These are phyloP conservation scores for Willaertia magna DNA, from an alignment of 208 protist genomes.

Conservation along the genomic window DNA sequence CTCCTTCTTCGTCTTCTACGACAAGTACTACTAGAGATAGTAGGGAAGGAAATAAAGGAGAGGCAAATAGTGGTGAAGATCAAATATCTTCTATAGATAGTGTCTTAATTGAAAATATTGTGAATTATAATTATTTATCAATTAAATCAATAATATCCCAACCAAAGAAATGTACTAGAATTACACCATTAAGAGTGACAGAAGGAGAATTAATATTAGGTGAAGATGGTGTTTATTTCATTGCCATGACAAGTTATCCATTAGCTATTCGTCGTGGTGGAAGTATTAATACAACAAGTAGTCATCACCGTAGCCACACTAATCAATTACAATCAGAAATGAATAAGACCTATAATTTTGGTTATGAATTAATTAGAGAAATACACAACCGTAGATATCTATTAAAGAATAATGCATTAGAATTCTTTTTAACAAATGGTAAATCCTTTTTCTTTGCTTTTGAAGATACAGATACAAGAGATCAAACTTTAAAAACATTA, in stretches of 20 bases:
- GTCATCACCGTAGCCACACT: too few species aligned
- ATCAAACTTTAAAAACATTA: not conserved
- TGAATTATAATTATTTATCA: not conserved
- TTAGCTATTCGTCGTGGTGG: too few species aligned
- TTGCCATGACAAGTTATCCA: not conserved
- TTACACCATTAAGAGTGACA: not conserved
- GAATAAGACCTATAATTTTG: not conserved
- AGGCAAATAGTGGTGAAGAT: not conserved
- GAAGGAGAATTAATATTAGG: not conserved
- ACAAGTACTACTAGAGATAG: not conserved
- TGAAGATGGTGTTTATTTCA: not conserved
- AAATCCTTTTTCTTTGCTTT: slow-evolving; percentile 34
- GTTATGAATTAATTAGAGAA: slow-evolving; percentile 15
- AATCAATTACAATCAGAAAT: not conserved
- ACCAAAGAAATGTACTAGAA: not conserved
- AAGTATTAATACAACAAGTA: not conserved
- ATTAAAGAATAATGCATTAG: slow-evolving; percentile 31
- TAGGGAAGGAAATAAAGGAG: not conserved
- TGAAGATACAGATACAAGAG: slow-evolving; percentile 18
- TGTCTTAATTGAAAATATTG: too few species aligned
- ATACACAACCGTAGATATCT: slow-evolving; percentile 37
- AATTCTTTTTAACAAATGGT: slow-evolving; percentile 33
- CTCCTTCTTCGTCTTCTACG: not conserved
- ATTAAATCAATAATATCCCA: not conserved
- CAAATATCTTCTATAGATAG: too few species aligned